These are phyloP conservation scores for Gonapodya sp. DNA, from an alignment of 192 early-diverging fungal species.

Conservation along the genomic window DNA sequence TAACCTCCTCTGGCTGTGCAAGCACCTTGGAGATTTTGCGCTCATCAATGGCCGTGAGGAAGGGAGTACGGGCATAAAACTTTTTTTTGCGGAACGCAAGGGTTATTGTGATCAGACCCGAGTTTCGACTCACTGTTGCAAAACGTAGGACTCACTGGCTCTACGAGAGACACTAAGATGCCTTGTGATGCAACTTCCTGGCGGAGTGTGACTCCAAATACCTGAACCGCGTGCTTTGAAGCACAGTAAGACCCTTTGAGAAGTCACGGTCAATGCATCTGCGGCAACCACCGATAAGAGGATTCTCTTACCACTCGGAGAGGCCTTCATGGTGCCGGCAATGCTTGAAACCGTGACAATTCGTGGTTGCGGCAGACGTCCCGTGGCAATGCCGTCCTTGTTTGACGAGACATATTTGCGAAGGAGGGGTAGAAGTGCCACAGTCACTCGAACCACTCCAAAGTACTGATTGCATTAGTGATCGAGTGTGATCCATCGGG, in stretches of 20 bases:
- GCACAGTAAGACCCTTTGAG: not conserved
- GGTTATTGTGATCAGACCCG: no score
- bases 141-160: not conserved
- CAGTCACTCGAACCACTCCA: not conserved
- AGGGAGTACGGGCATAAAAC: constrained; percentile 6
- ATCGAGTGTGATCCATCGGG: not conserved
- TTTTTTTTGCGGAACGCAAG: no score
- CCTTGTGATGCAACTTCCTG: not conserved
- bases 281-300: no score
- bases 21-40: not conserved
- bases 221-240: constrained; percentile 2
- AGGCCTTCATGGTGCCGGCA: not conserved
- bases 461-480: not conserved
- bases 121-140: no score
- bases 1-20: not conserved
- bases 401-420: not conserved
- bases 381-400: not conserved
- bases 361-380: not conserved
- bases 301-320: not conserved
- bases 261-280: no score
- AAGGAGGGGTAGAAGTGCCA: not conserved
- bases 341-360: not conserved
- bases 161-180: not conserved
- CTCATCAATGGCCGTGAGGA: constrained; percentile 4
- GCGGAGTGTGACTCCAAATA: not conserved